phyloP scores from a whole-genome alignment of 2,329 filamentous ascomycete species.

The Clonostachys solani region DNA sequence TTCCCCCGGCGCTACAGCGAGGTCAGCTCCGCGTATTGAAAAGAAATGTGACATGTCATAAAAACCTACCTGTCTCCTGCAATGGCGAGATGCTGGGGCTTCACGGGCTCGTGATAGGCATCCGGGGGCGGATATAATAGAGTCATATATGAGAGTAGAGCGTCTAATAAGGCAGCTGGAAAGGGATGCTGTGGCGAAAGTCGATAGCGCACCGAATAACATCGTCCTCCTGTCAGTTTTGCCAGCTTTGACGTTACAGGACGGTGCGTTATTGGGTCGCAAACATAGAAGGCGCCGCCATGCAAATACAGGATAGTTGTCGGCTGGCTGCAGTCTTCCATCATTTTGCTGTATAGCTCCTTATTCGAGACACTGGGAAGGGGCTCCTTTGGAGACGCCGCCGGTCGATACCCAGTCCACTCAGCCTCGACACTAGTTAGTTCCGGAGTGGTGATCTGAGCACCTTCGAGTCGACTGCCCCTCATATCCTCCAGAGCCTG shows the following conservation, averaged over 20 bases:
- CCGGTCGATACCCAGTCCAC: slow-evolving; percentile 70
- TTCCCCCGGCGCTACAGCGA: slow-evolving; percentile 63
- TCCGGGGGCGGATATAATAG: slow-evolving; percentile 68
- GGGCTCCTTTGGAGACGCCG: slow-evolving; percentile 34
- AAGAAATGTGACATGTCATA: neutral
- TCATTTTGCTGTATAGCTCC: slow-evolving; percentile 61
- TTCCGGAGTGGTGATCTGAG: slow-evolving; percentile 1
- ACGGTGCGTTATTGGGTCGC: slow-evolving; percentile 67
- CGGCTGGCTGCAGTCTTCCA: slow-evolving; percentile 60
- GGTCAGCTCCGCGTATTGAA: neutral
- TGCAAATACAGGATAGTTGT: slow-evolving; percentile 71
- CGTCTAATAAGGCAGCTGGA: slow-evolving; percentile 70
- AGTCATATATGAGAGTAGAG: slow-evolving; percentile 66
- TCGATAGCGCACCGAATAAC: slow-evolving; percentile 70
- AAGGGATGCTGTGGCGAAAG: slow-evolving; percentile 73
- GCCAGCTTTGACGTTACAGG: slow-evolving; percentile 55
- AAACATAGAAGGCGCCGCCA: slow-evolving; percentile 69
- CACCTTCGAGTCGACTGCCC: neutral
- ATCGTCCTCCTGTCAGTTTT: slow-evolving; percentile 61
- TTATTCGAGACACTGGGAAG: slow-evolving; percentile 55
- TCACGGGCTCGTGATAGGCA: slow-evolving; percentile 62
- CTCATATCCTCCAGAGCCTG: slow-evolving; percentile 39
- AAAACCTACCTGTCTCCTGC: slow-evolving; percentile 58
- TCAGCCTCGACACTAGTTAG: slow-evolving; percentile 61
- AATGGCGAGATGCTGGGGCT: slow-evolving; percentile 63